Base-by-base conservation (phyloP, 2,329 filamentous ascomycete species). In the Neonectria magnoliae region DNA sequence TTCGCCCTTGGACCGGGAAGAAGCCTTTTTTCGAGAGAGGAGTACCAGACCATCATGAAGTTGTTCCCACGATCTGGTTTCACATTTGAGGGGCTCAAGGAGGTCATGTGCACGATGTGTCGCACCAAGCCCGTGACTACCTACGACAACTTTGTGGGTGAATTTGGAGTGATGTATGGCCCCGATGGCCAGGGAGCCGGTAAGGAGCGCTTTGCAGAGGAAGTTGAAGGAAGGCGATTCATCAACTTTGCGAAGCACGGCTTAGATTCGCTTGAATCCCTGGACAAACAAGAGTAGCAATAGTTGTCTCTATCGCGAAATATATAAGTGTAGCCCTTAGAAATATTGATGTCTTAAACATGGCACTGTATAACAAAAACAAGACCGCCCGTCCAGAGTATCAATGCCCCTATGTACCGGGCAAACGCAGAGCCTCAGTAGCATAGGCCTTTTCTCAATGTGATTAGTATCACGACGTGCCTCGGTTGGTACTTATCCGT, bases 1-100 rank as follows among this genome's bases (percentile, higher is more conserved):
- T 51, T 67, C 25, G 57, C 55, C 5, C 29, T 62, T 13, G 59
- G 57, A 18, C 36, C 14, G 16, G 60, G 54, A 31, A 29, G n/a
- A 6, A 58, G 54, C 13, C 11, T 65, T 3, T 62, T 64, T 13
- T 61, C 64, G 5, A 14, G 18, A 7, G 38, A 68, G 11, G 64
- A 67, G 41, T 68, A 55, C 45, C 33, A 5, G 4, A 51, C 57
- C 3, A 47, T 68, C 1, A 41, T 52, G 51, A 27, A 22, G 2
- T 33, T 65, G 3, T 67, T 64, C 8, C 66, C 66, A 3, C 61
- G 62, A 7, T 29, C 25, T 5, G 64, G 62, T 2, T 67, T 68
- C 31, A 56, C 51, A 1, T 22, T 5, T 9, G 57, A 62, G 14
- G 61, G 64, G 4, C 18, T 65, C 3, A 67, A 55, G 47, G 2